These are phyloP conservation scores for Annulohypoxylon maeteangense DNA, from an alignment of 495 filamentous ascomycete genomes.

Conservation along the genomic window DNA sequence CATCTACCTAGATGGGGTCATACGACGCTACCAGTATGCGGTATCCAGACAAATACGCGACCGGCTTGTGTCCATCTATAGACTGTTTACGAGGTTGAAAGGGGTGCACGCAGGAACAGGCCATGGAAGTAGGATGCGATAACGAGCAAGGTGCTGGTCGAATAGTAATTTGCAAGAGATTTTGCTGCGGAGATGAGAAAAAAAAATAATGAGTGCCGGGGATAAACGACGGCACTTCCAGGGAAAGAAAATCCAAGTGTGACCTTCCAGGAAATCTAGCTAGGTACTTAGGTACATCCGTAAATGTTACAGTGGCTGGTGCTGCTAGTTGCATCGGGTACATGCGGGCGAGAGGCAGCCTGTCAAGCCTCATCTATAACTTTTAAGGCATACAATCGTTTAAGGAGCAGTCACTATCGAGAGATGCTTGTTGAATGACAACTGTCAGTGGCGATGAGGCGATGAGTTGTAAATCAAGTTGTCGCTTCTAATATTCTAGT, in stretches of 20 bases:
- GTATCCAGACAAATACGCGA: slow-evolving; percentile 26
- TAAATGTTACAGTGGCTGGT: slow-evolving; percentile 33
- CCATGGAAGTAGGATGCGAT: slow-evolving; percentile 26
- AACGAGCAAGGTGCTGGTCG: slow-evolving; percentile 11
- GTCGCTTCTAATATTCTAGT: background rate
- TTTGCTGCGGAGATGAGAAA: slow-evolving; percentile 14
- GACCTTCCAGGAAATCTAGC: background rate
- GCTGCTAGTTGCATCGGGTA: slow-evolving; percentile 31
- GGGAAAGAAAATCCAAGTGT: slow-evolving; percentile 1
- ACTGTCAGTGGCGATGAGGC: slow-evolving; percentile 41
- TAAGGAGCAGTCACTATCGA: background rate
- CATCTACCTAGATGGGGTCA: slow-evolving; percentile 35
- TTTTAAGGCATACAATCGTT: background rate
- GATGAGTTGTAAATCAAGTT: background rate
- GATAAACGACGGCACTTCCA: slow-evolving; percentile 7
- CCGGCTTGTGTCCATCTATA: slow-evolving; percentile 9
- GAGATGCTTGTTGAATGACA: slow-evolving; percentile 32
- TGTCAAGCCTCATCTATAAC: slow-evolving; percentile 7
- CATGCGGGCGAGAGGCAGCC: slow-evolving; percentile 41
- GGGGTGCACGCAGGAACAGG: slow-evolving; percentile 20
- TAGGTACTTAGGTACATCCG: slow-evolving; percentile 20
- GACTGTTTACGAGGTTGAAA: slow-evolving; percentile 15
- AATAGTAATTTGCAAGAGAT: slow-evolving; percentile 15
- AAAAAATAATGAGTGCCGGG: background rate
- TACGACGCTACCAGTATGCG: slow-evolving; percentile 37